Evolutionary conservation across 148 eudicot genomes (phyloP).

Genomic region (Rhododendron mucronatum): DNA sequence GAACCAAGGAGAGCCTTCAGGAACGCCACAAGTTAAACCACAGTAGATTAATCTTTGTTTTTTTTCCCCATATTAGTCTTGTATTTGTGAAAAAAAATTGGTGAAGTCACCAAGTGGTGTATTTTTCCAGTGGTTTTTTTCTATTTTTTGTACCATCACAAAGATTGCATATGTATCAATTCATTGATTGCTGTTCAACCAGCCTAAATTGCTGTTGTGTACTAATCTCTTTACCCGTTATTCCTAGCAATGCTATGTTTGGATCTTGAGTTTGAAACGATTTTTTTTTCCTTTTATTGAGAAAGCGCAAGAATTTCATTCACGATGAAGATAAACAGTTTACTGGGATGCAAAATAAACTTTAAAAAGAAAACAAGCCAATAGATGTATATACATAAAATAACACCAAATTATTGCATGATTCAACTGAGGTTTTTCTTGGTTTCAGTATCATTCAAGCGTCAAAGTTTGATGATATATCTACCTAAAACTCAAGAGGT

Average conservation of each 20-base stretch:
- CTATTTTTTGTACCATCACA: neutral
- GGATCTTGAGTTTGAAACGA: neutral
- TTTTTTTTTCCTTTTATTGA: neutral
- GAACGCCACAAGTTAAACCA: constrained; percentile 12
- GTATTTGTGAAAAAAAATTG: neutral
- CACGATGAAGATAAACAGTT: neutral
- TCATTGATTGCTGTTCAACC: neutral
- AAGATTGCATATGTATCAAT: neutral
- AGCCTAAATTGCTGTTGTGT: neutral
- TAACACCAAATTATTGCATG: no score
- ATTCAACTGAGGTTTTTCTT: no score
- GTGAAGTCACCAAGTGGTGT: neutral
- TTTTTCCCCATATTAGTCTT: neutral
- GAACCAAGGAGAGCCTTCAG: constrained; percentile 22
- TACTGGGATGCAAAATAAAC: neutral
- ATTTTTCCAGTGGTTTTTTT: neutral
- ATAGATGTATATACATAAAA: no score
- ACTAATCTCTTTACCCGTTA: neutral
- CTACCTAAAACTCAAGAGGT: no score
- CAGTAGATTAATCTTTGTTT: constrained; percentile 5
- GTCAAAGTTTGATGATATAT: no score
- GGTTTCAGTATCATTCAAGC: no score
- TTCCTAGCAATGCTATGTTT: neutral
- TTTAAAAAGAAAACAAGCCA: no score
- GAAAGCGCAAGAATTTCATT: neutral